phyloP scores from a whole-genome alignment of 331 rosid genomes.

The Dryas integrifolia region DNA sequence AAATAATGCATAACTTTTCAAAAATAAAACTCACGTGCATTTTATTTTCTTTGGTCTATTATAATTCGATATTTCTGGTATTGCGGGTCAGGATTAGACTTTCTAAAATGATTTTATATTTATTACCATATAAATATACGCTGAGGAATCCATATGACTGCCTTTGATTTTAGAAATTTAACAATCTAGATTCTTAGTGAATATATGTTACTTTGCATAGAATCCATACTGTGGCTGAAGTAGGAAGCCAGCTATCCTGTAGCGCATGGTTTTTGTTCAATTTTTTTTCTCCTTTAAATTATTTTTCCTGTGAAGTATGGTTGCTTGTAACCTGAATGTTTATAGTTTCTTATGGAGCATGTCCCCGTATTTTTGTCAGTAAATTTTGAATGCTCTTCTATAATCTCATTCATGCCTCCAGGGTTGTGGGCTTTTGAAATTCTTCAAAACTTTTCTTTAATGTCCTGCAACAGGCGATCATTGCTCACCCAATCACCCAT shows the following conservation, averaged over 20 bases:
- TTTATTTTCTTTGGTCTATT: not conserved
- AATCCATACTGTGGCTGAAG: not conserved
- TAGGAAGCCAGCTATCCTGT: not conserved
- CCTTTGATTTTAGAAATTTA: not conserved
- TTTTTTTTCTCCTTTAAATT: too few species aligned
- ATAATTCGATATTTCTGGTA: not conserved
- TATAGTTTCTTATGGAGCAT: not conserved
- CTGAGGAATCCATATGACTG: not conserved
- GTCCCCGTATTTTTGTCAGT: not conserved
- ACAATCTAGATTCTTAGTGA: not conserved
- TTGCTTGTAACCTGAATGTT: not conserved
- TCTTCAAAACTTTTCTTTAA: not conserved
- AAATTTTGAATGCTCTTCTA: not conserved
- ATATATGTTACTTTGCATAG: not conserved
- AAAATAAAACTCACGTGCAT: not conserved
- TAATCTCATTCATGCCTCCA: not conserved
- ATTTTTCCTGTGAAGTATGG: not conserved
- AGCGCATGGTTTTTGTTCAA: not conserved
- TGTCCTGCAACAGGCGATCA: constrained; percentile 66
- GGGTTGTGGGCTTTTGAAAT: not conserved
- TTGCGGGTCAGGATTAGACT: not conserved
- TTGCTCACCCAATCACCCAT: constrained; percentile 85
- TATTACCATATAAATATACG: not conserved
- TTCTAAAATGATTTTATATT: not conserved
- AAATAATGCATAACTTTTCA: not conserved